Evolutionary conservation across 805 yeast species (phyloP), one percentile per base, ranked within the genome.

Genomic region (Saccharomycopsis capsularis): DNA sequence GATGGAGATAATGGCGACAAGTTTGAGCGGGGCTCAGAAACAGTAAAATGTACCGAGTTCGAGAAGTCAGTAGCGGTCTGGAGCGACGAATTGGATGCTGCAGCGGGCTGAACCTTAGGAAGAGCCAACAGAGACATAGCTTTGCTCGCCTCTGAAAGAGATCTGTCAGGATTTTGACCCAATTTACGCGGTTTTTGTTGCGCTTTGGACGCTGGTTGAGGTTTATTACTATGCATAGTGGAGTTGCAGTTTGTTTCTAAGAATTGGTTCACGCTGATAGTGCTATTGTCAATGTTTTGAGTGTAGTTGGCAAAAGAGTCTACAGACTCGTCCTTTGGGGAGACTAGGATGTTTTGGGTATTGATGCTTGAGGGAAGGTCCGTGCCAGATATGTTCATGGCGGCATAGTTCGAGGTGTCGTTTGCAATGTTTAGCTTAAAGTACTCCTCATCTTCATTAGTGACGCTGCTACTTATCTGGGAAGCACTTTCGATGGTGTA

Each of bases 371-470:
- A 6, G 43, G 25, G 15, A n/a, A 41, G 9, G 34, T 46, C 27
- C 4, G 11, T 34, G 9, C 41, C 35, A 23, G 45, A 40, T 16
- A 41, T 27, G 35, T 42, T 23, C 39, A 30, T 21, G 15, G 44
- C 11, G 44, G 37, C 34, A 38, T 38, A 36, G 29, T 50, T 29
- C 11, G 22, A 4, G 13, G 46, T 46, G 32, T 50, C 54, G 18
- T 44, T 50, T 7, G 46, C 51, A 39, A 50, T 47, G 29, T 50
- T 36, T 23, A 50, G 24, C 9, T 43, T 30, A 24, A 46, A 50
- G 30, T 50, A 50, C 29, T 50, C 54, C 7, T 24, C 47, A 15
- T 40, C 50, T 22, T 50, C 50, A 35, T 34, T 34, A 6, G 38
- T 34, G 6, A 11, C 38, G n/a, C 38, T 34, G 38, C 19, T n/a